Evolutionary conservation across 768 basidiomycete genomes (phyloP), one percentile per base, ranked within the genome.

Genomic region (Leucocoprinus leucothites): DNA sequence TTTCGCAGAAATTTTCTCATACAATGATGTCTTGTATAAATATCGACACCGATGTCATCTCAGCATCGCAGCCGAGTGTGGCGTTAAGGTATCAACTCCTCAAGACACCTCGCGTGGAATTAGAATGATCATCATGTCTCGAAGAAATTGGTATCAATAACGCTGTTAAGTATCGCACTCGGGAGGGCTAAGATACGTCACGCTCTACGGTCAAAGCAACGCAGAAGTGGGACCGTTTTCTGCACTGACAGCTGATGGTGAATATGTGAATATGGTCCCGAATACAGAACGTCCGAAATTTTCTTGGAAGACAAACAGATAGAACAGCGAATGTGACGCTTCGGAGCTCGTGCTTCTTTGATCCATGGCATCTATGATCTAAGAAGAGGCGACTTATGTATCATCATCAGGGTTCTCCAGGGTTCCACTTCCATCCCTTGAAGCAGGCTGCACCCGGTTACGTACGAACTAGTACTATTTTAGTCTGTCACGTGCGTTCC

Each of bases 31-130:
- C 40, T 28, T 31, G 46, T 56, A 43, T 48, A 49, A 49, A 48
- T 56, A 56, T 19, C 40, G 34, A 43, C 38, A 34, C 25, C 24
- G 52, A 25, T 36, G 44, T 40, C 52, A 53, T 53, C 28, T 44
- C 53, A 48, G 26, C 54, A 48, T 56, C 54, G 54, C 41, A 24
- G 21, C 48, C 54, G 47, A 28, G 6, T 48, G 54, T 56, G 54
- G 54, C 48, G 54, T 56, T 49, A 56, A 48, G 47, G 54, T 55
- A 47, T 48, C 46, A 48, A 18, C 36, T 28, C 53, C 53, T 55
- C 53, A 45, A 48, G 53, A 55, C 25, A 22, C 42, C 36, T 55
- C 53, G 53, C 53, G 53, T 55, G 53, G 46, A 28, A 34, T 38
- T n/a, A 31, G 45, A 55, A 55, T 55, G 53, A 55, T 55, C 35